Conservation (phyloP, 148 eudicot species). For the Rhododendron ferrugineum region DNA sequence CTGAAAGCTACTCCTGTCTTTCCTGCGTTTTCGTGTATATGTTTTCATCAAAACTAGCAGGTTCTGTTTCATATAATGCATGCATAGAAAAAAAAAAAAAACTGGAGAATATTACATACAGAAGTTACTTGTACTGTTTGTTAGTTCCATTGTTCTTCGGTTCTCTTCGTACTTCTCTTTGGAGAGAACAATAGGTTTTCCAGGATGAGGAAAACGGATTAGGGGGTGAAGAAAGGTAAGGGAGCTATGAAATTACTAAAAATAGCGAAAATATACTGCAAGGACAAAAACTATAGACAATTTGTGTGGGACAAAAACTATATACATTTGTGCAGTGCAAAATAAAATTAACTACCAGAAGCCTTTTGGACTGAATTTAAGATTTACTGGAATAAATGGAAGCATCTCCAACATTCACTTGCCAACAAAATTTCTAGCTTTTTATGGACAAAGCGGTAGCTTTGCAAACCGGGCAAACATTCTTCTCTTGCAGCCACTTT, state of each 20-base stretch:
- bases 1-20: too few relatives aligned
- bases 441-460: not conserved
- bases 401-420: not conserved
- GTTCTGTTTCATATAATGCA: not conserved
- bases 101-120: too few relatives aligned
- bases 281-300: not conserved
- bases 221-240: not conserved
- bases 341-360: not conserved
- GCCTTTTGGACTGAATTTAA: not conserved
- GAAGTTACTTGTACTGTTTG: not conserved
- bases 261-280: not conserved
- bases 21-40: not conserved
- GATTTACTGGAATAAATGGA: not conserved
- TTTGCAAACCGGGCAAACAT: conserved; percentile 10
- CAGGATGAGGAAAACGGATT: not conserved
- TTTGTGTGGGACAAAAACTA: not conserved
- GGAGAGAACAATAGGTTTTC: not conserved
- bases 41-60: not conserved
- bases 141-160: not conserved
- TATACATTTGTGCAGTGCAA: not conserved
- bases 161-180: not conserved
- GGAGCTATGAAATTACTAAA: not conserved
- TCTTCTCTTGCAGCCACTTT: conserved; percentile 9
- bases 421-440: not conserved
- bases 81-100: too few relatives aligned